Evolutionary conservation across 2,329 filamentous ascomycete genomes (phyloP).

Genomic region (Thermoascus crustaceus): DNA sequence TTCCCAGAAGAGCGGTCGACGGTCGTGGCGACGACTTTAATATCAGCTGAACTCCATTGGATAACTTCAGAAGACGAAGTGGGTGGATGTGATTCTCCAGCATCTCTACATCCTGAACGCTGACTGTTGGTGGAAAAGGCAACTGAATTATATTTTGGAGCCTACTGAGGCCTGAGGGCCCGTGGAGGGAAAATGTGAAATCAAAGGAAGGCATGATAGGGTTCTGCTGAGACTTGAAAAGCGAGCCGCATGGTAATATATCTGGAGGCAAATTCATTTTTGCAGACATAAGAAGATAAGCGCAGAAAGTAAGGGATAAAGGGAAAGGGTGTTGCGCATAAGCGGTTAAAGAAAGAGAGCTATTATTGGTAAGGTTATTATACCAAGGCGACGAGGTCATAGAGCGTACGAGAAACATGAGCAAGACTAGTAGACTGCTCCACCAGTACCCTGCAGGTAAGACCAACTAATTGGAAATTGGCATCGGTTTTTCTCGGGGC

Average conservation of each 20-base stretch:
- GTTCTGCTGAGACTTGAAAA: constrained; percentile 5
- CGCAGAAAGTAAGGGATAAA: not conserved
- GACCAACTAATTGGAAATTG: no score
- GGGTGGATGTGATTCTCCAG: constrained; percentile 28
- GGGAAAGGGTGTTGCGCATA: not conserved
- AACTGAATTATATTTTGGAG: constrained; percentile 23
- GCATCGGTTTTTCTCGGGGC: no score
- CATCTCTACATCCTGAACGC: constrained; percentile 18
- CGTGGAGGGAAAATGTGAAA: not conserved
- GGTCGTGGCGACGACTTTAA: constrained; percentile 30
- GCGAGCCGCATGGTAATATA: no score
- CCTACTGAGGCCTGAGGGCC: constrained; percentile 14
- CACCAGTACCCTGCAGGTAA: no score
- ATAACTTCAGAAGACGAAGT: constrained; percentile 27
- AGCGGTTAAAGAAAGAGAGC: no score
- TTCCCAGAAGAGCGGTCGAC: constrained; percentile 32
- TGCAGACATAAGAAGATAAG: no score
- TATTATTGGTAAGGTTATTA: no score
- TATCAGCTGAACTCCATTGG: constrained; percentile 29
- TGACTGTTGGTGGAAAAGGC: constrained; percentile 24
- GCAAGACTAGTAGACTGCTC: no score
- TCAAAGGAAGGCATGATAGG: constrained; percentile 3
- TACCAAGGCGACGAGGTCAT: no score
- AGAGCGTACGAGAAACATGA: no score
- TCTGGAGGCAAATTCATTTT: no score